Evolutionary conservation across 2,329 filamentous ascomycete species (phyloP).

Genomic region (Xylariales sp.): DNA sequence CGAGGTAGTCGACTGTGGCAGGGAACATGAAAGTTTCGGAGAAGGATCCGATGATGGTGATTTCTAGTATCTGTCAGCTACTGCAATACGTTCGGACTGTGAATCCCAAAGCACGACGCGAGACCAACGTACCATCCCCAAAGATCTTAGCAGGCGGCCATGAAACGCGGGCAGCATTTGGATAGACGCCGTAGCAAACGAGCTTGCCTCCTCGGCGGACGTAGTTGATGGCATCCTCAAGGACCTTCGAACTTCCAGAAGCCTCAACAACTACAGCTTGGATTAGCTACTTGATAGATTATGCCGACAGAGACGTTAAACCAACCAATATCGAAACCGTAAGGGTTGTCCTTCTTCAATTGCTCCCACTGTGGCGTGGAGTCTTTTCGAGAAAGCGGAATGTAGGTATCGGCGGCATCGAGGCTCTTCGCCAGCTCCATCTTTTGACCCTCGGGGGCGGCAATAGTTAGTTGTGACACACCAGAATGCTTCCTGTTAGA

Average conservation of each 20-base stretch:
- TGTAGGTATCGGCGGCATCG: slow-evolving; percentile 48
- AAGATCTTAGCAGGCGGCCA: slow-evolving; percentile 72
- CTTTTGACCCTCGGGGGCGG: slow-evolving; percentile 65
- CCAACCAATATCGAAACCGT: slow-evolving; percentile 65
- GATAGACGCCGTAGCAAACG: slow-evolving; percentile 69
- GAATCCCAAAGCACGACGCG: too few relatives aligned
- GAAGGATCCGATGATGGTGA: slow-evolving; percentile 70
- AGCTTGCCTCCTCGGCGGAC: slow-evolving; percentile 67
- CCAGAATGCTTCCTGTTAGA: slow-evolving; percentile 44
- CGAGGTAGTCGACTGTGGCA: slow-evolving; percentile 46
- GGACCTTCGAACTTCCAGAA: slow-evolving; percentile 63
- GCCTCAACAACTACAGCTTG: slow-evolving; percentile 54
- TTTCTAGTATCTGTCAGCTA: too few relatives aligned
- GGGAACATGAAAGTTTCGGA: slow-evolving; percentile 71
- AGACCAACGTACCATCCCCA: slow-evolving; percentile 33
- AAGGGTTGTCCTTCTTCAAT: slow-evolving; percentile 61
- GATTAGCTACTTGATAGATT: slow-evolving; percentile 7
- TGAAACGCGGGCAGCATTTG: slow-evolving; percentile 55
- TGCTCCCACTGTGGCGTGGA: slow-evolving; percentile 56
- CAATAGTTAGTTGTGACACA: slow-evolving; percentile 65
- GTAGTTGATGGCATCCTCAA: slow-evolving; percentile 68
- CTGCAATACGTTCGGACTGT: too few relatives aligned
- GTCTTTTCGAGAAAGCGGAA: slow-evolving; percentile 50
- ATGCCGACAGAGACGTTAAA: slow-evolving; percentile 7
- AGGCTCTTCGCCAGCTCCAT: slow-evolving; percentile 62